Conservation (phyloP, 1,284 basidiomycete genomes). For the Puccinia novopanici region DNA sequence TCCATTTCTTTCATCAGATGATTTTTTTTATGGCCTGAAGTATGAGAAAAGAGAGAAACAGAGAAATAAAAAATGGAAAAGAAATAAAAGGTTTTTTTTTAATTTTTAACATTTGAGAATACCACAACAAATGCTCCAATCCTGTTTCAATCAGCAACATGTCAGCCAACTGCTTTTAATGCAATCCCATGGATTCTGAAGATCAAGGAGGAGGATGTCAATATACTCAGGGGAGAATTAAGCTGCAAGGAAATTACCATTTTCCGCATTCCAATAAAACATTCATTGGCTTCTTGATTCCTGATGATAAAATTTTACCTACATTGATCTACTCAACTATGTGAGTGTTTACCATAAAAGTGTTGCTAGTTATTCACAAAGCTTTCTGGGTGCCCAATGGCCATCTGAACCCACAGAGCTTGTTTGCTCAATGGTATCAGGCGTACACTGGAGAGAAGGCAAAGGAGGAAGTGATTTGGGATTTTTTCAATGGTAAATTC, state of each 20-base stretch:
- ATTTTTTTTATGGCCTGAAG: no score
- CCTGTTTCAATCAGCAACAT: not conserved
- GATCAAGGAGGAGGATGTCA: not conserved
- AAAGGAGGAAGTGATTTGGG: not conserved
- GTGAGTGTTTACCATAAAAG: not conserved
- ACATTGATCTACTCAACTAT: constrained; percentile 21
- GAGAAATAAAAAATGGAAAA: no score
- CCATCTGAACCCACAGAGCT: not conserved
- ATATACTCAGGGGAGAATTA: not conserved
- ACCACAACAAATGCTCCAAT: no score
- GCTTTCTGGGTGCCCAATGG: not conserved
- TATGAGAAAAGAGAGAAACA: no score
- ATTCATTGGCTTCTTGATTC: not conserved
- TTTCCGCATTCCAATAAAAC: not conserved
- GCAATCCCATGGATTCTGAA: not conserved
- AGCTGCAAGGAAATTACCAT: not conserved
- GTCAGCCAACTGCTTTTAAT: not conserved
- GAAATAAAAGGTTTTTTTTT: no score
- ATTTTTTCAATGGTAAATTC: not conserved
- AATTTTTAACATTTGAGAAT: no score
- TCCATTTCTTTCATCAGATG: no score
- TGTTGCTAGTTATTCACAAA: constrained; percentile 1
- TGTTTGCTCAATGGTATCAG: constrained; percentile 8
- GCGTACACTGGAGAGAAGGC: not conserved
- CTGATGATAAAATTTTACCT: not conserved